A percentile compares a stretch with the other conserved stretches of the same genome.
These are phyloP conservation scores for Quercus bicolor DNA, from an alignment of 306 rosid genomes.

Conservation along the genomic window DNA sequence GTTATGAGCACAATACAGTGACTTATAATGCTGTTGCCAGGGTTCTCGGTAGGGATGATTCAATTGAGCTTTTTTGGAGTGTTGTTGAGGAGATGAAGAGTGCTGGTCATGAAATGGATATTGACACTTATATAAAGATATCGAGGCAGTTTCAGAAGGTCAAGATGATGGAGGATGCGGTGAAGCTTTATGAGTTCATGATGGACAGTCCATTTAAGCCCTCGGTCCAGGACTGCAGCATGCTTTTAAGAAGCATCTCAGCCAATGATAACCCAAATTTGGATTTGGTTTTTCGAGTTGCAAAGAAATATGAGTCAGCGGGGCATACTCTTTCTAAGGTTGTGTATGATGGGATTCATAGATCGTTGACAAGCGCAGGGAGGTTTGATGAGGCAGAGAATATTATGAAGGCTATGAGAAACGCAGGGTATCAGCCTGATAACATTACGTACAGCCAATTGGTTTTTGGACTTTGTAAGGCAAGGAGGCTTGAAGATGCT, in stretches of 20 bases:
- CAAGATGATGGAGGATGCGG: constrained; percentile 74
- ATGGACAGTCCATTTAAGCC: constrained; percentile 86
- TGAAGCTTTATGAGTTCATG: constrained; percentile 85
- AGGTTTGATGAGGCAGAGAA: constrained; percentile 74
- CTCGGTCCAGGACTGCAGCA: constrained; percentile 45
- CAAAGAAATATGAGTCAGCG: constrained; percentile 54
- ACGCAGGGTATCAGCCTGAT: constrained; percentile 75
- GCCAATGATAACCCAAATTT: constrained; percentile 44
- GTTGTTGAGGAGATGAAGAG: constrained; percentile 63
- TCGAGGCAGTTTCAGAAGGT: constrained; percentile 60
- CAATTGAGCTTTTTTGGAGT: constrained; percentile 67
- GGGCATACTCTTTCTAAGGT: constrained; percentile 61
- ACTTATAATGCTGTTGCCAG: constrained; percentile 71
- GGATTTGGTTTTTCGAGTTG: constrained; percentile 60
- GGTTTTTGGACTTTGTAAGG: constrained; percentile 81
- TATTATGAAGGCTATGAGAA: constrained; percentile 52
- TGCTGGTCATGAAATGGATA: constrained; percentile 56
- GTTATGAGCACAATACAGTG: constrained; percentile 47
- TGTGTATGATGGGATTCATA: constrained; percentile 78
- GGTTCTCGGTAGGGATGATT: constrained; percentile 55
- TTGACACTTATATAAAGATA: constrained; percentile 74
- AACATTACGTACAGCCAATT: constrained; percentile 78
- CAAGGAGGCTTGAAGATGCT: constrained; percentile 68
- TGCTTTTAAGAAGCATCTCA: constrained; percentile 52
- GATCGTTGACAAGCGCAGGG: constrained; percentile 65